Evolutionary conservation across 176 grass and related monocot genomes (phyloP).

Genomic region (Pharus latifolius): DNA sequence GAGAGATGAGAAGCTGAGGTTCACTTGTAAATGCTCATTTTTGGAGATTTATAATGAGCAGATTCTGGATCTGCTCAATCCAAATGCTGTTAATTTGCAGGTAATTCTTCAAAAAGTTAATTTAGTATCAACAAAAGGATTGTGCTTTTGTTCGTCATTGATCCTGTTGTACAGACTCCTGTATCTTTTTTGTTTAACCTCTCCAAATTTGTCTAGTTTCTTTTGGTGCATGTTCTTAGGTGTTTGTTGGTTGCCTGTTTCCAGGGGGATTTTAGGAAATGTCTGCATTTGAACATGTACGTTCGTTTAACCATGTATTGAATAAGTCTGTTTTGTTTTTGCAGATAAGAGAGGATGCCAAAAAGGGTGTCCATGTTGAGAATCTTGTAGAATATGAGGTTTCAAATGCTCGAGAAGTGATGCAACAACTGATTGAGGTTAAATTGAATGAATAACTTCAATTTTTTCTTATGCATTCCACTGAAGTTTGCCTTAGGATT

Average conservation of each 20-base stretch:
- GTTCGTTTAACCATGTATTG: background rate
- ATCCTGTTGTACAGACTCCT: background rate
- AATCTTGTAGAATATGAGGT: conserved; percentile 76
- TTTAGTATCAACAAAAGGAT: background rate
- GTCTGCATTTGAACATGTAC: background rate
- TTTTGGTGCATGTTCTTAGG: background rate
- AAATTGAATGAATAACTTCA: background rate
- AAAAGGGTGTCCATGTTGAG: conserved; percentile 91
- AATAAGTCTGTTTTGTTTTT: background rate
- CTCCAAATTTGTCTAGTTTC: no score
- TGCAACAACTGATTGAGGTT: conserved; percentile 63
- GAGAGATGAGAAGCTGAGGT: conserved; percentile 79
- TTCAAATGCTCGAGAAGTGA: conserved; percentile 80
- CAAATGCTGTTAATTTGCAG: conserved; percentile 78
- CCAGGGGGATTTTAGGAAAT: background rate
- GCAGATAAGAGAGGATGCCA: conserved; percentile 95
- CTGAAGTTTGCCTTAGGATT: background rate
- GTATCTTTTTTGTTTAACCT: no score
- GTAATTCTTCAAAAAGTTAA: conserved; percentile 17
- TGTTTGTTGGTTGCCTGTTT: conserved; percentile 4
- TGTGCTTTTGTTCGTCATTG: background rate
- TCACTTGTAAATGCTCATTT: conserved; percentile 96
- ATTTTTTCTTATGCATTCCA: background rate
- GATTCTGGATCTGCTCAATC: conserved; percentile 84
- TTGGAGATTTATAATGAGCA: conserved; percentile 98